Conservation (phyloP, 768 basidiomycete genomes). For the button mushroom (Agaricus bisporus) region DNA sequence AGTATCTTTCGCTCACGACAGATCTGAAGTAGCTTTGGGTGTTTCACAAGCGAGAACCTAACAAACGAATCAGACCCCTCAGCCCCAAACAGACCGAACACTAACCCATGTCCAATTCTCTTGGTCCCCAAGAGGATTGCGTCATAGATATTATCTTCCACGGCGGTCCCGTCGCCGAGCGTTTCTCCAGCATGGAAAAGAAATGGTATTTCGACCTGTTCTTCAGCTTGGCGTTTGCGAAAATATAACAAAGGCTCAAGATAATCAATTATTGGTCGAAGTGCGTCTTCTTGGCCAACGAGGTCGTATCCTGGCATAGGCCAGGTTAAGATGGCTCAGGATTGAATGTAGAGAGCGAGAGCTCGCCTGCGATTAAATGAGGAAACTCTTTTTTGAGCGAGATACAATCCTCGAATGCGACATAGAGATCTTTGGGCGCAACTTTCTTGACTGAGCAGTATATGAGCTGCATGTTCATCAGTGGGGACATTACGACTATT, state of each 20-base stretch:
- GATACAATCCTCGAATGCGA: constrained; percentile 72
- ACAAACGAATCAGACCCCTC: not conserved
- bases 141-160: constrained; percentile 72
- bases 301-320: constrained; percentile 61
- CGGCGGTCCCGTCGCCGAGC: constrained; percentile 64
- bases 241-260: constrained; percentile 55
- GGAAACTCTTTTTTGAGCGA: constrained; percentile 69
- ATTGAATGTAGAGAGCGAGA: not conserved
- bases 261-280: constrained; percentile 58
- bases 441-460: constrained; percentile 59
- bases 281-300: constrained; percentile 66
- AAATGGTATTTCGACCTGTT: constrained; percentile 64
- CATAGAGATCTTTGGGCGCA: constrained; percentile 49
- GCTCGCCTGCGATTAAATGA: constrained; percentile 56
- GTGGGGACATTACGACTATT: not conserved
- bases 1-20: constrained; percentile 60
- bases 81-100: not conserved
- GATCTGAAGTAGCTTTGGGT: constrained; percentile 63
- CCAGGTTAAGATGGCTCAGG: not conserved
- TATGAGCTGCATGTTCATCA: constrained; percentile 46
- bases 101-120: constrained; percentile 76
- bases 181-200: constrained; percentile 82
- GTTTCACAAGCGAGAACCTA: constrained; percentile 70
- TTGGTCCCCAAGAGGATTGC: constrained; percentile 74
- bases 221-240: constrained; percentile 46